Evolutionary conservation across 176 grass and related monocot genomes (phyloP), one percentile per base, ranked within the genome.

Genomic region (sorghum (Sorghum bicolor)): DNA sequence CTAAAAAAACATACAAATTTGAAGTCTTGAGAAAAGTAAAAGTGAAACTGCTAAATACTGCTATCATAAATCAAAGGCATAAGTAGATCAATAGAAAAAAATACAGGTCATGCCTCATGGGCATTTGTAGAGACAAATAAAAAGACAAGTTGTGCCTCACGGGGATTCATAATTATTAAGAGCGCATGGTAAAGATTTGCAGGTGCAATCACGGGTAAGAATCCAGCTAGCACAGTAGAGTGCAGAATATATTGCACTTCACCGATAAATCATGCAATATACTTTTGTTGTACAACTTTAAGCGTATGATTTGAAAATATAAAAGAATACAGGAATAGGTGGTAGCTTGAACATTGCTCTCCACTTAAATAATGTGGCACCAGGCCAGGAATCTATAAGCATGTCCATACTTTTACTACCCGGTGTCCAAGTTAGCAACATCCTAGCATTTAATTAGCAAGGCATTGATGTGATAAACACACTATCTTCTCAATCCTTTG

Each of bases 1-100:
- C 96, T 98, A 86, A 79, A 81, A 87, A 88, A 80, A 67, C 8
- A 66, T 31, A 14, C 11, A 71, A 33, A 77, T 43, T 77, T 68
- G 65, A 50, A 91, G 30, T 58, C 72, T 11, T 70, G 12, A 57
- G 16, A n/a, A 87, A 75, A 25, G 55, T 8, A 70, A 81, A 70
- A 84, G 7, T 22, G 32, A 25, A 75, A 85, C 48, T 37, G 52
- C 55, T 36, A 74, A 2, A 43, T 58, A 68, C 6, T 44, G 25
- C 8, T 41, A 7, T 5, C 11, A 65, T 74, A 43, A 33, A 86
- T 68, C 63, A 32, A 50, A 33, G 71, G 24, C 41, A 37, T 20
- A 83, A 26, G 30, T 52, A 52, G 29, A 65, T 66, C 16, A 22
- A 75, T 48, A 30, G 64, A 66, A 32, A 66, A 74, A 68, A 67